Conservation (phyloP, 345 rosid species). For the Euphorbia lathyris region DNA sequence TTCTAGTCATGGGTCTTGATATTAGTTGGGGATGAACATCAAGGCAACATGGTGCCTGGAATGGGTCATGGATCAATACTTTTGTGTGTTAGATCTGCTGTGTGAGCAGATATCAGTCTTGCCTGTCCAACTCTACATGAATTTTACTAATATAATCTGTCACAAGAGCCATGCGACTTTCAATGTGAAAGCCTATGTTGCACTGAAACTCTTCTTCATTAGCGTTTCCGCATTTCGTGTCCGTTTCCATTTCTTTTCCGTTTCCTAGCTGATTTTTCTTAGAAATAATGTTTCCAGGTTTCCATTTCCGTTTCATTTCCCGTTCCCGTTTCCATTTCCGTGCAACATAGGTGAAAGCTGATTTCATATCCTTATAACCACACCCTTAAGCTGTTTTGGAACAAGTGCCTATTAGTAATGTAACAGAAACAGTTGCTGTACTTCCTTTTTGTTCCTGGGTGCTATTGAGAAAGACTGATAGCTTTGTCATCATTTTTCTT, state of each 20-base stretch:
- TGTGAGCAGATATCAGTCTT: not conserved
- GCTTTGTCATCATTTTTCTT: conserved; percentile 16
- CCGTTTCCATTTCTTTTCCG: too few relatives aligned
- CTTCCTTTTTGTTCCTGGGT: not conserved
- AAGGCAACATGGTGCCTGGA: not conserved
- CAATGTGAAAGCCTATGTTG: too few relatives aligned
- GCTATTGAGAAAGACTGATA: not conserved
- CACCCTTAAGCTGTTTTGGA: not conserved
- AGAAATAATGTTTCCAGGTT: too few relatives aligned
- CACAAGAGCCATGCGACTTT: too few relatives aligned
- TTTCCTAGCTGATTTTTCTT: too few relatives aligned
- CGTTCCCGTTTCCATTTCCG: too few relatives aligned
- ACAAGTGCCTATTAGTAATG: not conserved
- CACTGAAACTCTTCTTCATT: too few relatives aligned
- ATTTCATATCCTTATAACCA: not conserved
- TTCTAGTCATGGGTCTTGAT: not conserved
- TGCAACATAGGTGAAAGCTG: too few relatives aligned
- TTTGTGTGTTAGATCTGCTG: not conserved
- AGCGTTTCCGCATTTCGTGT: too few relatives aligned
- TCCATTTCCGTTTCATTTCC: too few relatives aligned
- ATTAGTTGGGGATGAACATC: not conserved
- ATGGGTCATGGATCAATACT: not conserved
- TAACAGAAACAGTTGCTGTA: not conserved
- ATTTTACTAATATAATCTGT: not conserved
- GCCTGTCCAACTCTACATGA: not conserved